Conservation (phyloP, 768 basidiomycete species). For the Chiua virens region DNA sequence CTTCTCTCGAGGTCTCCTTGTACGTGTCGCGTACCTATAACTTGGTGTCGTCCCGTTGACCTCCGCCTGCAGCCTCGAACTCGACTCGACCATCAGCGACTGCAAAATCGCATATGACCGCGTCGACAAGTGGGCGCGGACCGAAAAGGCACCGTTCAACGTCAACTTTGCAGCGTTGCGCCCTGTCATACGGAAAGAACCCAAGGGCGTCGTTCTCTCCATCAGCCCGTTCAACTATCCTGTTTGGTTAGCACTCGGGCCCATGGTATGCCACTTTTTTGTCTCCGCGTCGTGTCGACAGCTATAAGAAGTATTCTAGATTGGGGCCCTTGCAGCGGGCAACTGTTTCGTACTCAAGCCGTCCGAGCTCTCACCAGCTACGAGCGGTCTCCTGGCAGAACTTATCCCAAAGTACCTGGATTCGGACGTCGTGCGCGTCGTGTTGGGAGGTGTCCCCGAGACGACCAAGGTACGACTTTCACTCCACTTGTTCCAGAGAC, state of each 20-base stretch:
- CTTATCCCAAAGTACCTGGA: slow-evolving; percentile 79
- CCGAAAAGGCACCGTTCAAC: slow-evolving; percentile 55
- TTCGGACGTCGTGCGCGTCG: slow-evolving; percentile 56
- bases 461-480: slow-evolving; percentile 47
- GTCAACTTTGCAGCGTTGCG: slow-evolving; percentile 58
- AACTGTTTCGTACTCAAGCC: slow-evolving; percentile 73
- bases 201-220: slow-evolving; percentile 73
- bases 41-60: background rate
- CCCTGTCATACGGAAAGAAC: slow-evolving; percentile 68
- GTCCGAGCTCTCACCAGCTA: slow-evolving; percentile 63
- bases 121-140: slow-evolving; percentile 75
- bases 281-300: background rate
- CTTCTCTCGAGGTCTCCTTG: slow-evolving; percentile 57
- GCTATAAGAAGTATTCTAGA: slow-evolving; percentile 17
- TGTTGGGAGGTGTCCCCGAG: slow-evolving; percentile 68
- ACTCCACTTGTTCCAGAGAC: background rate
- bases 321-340: slow-evolving; percentile 79
- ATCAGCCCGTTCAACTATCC: slow-evolving; percentile 81
- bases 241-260: slow-evolving; percentile 54
- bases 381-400: slow-evolving; percentile 59
- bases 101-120: slow-evolving; percentile 53
- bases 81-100: slow-evolving; percentile 54
- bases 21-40: slow-evolving; percentile 31
- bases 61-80: slow-evolving; percentile 54
- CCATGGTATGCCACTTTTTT: slow-evolving; percentile 45